Evolutionary conservation across 768 basidiomycete genomes (phyloP), one percentile per base, ranked within the genome.

Genomic region (Pulveroboletus sp.): DNA sequence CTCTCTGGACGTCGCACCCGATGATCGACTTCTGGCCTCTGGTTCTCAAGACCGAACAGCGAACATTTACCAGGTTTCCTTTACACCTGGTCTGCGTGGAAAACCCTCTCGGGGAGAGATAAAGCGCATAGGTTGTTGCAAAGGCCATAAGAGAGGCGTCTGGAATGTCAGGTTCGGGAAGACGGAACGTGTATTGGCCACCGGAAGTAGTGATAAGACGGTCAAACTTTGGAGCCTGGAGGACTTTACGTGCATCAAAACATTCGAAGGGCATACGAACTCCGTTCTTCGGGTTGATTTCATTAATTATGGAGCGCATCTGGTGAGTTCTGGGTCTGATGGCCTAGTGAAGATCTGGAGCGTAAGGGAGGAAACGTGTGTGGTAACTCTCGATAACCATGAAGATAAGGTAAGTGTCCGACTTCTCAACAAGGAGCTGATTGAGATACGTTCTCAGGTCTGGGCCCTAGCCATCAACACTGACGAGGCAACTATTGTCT

Each of bases 261-360:
- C 96, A 19, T 93, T 98, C 60, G 96, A 99, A 71, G 96, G 96
- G 0, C 96, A 99, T 68, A 92, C 93, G 8, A 98, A 97, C 68
- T 96, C 96, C 12, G 93, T 99, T 27, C 70, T 99, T 45, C 75
- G 94, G 44, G 90, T 98, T 26, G 92, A 93, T 61, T 98, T 96
- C 67, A 63, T 97, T 37, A 88, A 87, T 58, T 64, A 73, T 37
- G 94, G 87, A 16, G 76, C 80, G 76, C 93, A 96, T 70, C 72
- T 99, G 34, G 86, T 93, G 40, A 95, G 90, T 51, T 76, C 90
- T 14, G 92, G 89, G 10, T 92, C 93, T 14, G 96, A 99, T 65
- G 96, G 96, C 29, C 71, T 99, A 36, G 89, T 98, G 53, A 99
- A 98, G 71, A 55, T 99, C 23, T 99, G 96, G 96, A 92, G 87